A percentile compares a stretch with the other conserved stretches of the same genome.
Conservation (phyloP, 768 basidiomycete species). For the Pilatotrama ljubarskyi region DNA sequence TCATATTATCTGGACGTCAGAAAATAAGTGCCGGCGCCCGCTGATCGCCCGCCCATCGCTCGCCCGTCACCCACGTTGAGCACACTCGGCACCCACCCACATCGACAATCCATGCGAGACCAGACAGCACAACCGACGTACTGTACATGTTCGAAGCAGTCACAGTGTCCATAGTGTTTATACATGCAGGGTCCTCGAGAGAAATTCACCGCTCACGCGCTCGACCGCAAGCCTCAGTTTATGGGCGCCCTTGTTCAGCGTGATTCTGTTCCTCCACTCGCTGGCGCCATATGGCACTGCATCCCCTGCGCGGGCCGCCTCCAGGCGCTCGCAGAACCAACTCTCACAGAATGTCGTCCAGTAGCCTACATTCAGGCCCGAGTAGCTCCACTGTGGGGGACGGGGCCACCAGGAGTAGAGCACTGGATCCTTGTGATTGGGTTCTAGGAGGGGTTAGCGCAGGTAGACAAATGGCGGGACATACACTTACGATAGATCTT, state of each 20-base stretch:
- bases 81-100: no score
- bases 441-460: neutral
- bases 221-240: neutral
- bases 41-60: no score
- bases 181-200: neutral
- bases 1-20: no score
- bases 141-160: neutral
- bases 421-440: neutral
- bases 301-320: neutral
- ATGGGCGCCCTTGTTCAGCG: neutral
- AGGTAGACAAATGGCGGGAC: neutral
- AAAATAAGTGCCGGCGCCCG: no score
- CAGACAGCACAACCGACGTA: neutral
- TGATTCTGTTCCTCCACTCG: neutral
- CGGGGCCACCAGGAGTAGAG: constrained; percentile 8
- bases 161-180: neutral
- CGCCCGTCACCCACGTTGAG: no score
- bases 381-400: neutral
- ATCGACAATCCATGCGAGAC: neutral
- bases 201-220: neutral
- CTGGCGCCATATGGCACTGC: neutral
- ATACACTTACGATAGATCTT: neutral
- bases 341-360: constrained; percentile 5
- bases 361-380: constrained; percentile 1
- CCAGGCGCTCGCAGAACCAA: constrained; percentile 1